Evolutionary conservation across 108 stramenopile species (phyloP).

Genomic region (Cyclotella atomus): DNA sequence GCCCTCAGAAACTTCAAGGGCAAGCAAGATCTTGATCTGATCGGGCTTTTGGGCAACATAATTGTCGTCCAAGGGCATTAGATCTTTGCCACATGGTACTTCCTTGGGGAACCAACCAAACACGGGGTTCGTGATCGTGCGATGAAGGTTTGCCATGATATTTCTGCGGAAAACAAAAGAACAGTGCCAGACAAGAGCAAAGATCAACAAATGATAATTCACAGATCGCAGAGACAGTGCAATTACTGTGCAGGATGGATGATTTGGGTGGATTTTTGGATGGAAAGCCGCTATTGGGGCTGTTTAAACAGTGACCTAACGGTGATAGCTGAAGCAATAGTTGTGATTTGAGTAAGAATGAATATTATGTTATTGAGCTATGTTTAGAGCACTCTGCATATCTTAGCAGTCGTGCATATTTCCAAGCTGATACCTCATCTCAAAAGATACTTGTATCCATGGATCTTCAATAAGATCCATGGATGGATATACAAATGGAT

Average conservation of each 20-base stretch:
- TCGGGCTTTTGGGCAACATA: neutral
- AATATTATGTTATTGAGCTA: too few species aligned
- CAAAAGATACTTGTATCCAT: too few species aligned
- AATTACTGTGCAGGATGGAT: too few species aligned
- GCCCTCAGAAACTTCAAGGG: neutral
- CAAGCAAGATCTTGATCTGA: neutral
- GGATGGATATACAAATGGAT: too few species aligned
- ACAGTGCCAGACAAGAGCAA: neutral
- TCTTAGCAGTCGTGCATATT: too few species aligned
- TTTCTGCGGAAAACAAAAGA: neutral
- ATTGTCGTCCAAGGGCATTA: neutral
- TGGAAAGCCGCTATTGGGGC: neutral
- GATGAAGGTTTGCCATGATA: neutral
- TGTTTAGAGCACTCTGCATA: too few species aligned
- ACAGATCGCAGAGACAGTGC: neutral
- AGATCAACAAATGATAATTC: neutral
- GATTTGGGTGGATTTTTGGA: neutral
- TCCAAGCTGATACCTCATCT: too few species aligned
- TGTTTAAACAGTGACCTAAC: neutral
- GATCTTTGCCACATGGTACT: neutral
- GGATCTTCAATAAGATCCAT: too few species aligned
- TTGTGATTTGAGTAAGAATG: neutral
- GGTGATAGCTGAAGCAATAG: neutral
- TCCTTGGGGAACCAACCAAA: neutral
- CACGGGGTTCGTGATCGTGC: neutral